Evolutionary conservation across 2,329 filamentous ascomycete species (phyloP).

Genomic region (Leptographium galeiforme): DNA sequence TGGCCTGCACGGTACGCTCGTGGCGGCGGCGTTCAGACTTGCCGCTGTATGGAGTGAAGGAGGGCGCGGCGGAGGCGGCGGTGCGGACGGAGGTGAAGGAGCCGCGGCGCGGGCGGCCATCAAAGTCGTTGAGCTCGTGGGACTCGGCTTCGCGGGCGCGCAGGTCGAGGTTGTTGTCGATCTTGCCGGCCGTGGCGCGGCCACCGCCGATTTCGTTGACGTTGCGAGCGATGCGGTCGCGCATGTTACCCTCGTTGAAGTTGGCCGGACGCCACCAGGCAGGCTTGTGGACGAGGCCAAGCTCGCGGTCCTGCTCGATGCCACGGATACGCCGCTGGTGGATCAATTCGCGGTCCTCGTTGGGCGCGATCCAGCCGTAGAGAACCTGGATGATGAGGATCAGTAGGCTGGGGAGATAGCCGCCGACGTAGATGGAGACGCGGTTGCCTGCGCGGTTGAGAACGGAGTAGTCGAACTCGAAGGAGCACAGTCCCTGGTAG

Average conservation of each 20-base stretch:
- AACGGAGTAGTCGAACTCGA: constrained; percentile 43
- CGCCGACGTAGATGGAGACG: constrained; percentile 46
- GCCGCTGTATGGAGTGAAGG: constrained; percentile 21
- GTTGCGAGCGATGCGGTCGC: constrained; percentile 39
- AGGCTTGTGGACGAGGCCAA: constrained; percentile 48
- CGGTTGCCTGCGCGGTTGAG: constrained; percentile 39
- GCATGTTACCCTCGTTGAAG: constrained; percentile 26
- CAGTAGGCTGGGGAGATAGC: constrained; percentile 44
- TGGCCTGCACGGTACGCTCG: constrained; percentile 30
- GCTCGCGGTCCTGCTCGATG: constrained; percentile 40
- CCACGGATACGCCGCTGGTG: constrained; percentile 47
- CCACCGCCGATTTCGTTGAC: constrained; percentile 40
- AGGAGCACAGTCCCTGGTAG: constrained; percentile 47
- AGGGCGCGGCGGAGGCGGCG: constrained; percentile 16
- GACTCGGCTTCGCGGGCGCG: constrained; percentile 13
- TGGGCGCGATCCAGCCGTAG: constrained; percentile 48
- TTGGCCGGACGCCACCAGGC: constrained; percentile 51
- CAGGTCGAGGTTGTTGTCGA: constrained; percentile 22
- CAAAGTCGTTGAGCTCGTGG: constrained; percentile 20
- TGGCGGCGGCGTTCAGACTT: constrained; percentile 29
- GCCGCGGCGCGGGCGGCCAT: constrained; percentile 4
- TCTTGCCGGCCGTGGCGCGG: constrained; percentile 27
- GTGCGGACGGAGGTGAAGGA: constrained; percentile 8
- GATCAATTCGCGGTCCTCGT: constrained; percentile 58
- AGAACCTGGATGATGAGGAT: constrained; percentile 41